Evolutionary conservation across 371 early-diverging fungal species (phyloP).

Genomic region (Mucor irregularis): DNA sequence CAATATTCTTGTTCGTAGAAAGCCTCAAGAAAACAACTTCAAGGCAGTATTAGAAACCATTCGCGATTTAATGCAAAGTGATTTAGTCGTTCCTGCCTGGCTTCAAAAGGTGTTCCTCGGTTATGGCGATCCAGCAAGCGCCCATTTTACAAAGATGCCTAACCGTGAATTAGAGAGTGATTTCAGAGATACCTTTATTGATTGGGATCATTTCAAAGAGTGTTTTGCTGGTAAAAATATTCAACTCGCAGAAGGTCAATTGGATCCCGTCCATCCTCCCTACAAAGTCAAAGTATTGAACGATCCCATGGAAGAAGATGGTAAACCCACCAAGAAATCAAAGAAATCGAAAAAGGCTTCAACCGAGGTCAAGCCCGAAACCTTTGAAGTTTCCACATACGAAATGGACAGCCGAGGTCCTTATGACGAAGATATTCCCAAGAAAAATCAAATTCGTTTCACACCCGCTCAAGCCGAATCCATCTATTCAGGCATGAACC

Average conservation of each 20-base stretch:
- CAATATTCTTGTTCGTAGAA: constrained; percentile 87
- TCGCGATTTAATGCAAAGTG: constrained; percentile 81
- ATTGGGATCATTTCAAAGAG: constrained; percentile 74
- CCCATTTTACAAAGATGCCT: constrained; percentile 65
- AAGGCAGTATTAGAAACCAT: constrained; percentile 88
- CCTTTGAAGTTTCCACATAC: constrained; percentile 60
- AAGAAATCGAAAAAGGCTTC: constrained; percentile 43
- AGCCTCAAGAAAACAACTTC: constrained; percentile 90
- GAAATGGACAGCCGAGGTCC: constrained; percentile 71
- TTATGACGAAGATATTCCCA: constrained; percentile 66
- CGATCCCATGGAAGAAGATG: constrained; percentile 27
- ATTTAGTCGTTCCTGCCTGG: constrained; percentile 87
- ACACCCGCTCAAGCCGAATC: constrained; percentile 89
- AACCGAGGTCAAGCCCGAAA: constrained; percentile 31
- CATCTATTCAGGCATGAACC: constrained; percentile 79
- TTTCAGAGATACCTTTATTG: constrained; percentile 87
- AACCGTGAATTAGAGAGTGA: constrained; percentile 58
- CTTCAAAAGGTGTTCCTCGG: constrained; percentile 87
- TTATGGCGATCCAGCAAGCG: constrained; percentile 88
- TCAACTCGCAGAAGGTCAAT: constrained; percentile 27
- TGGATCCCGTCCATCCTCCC: constrained; percentile 50
- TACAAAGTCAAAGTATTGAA: constrained; percentile 60
- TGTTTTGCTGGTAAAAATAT: constrained; percentile 54
- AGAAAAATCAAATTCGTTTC: constrained; percentile 75
- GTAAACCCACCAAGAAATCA: constrained; percentile 41